Evolutionary conservation across 345 rosid genomes (phyloP), one percentile per base, ranked within the genome.

Genomic region (Rubroshorea leprosula): DNA sequence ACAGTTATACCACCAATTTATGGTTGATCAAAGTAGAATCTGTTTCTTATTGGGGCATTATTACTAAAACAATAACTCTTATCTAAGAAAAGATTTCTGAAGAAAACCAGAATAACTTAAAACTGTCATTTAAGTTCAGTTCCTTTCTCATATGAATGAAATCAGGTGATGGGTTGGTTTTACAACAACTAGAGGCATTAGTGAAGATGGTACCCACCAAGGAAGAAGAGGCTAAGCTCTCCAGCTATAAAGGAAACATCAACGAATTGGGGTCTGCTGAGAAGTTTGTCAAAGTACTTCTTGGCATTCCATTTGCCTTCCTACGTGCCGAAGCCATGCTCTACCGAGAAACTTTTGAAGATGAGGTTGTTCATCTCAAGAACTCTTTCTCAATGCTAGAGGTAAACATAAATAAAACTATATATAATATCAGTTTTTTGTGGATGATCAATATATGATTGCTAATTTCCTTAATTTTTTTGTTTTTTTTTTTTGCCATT

Each of bases 311-410:
- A 0, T 89, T 79, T 49, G 83, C 97, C 57, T 87, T 85, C 62
- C 72, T 63, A 49, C 74, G 92, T 31, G 86, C 80, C 20, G 92
- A 93, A 76, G 84, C 93, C n/a, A 85, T 93, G 95, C 96, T 93
- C 58, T 93, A 78, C 51, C 74, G 80, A 61, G 97, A 87, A 75
- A 89, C 86, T 12, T 93, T 93, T 60, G 90, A 89, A 54, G 96
- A 93, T 27, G 99, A 93, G 57, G 87, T 89, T 22, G 72, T 84
- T 76, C 96, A 82, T 74, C 90, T 93, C 24, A 79, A 83, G 60
- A 89, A 76, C 80, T 89, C 97, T 20, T 93, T 89, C 70, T 82
- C 87, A 57, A 84, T 85, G 97, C 86, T 93, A 11, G 82, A 86
- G 89, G 94, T 79, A 67, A 76, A 15, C 19, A 38, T 14, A 68